Base-by-base conservation (phyloP, 2,329 filamentous ascomycete genomes). In the Endoconidiophora laricicola region DNA sequence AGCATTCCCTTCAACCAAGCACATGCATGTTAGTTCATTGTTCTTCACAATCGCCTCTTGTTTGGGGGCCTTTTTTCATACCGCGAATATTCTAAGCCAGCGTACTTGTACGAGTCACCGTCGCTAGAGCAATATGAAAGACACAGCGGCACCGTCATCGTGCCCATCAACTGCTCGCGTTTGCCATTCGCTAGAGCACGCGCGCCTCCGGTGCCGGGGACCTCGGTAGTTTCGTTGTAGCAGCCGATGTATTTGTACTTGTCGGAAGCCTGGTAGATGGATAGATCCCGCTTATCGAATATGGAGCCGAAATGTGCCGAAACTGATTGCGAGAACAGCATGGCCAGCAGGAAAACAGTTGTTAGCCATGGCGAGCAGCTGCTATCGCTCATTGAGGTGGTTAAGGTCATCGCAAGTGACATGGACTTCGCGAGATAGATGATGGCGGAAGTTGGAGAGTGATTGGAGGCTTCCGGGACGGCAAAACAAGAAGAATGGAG, bases 181-280 rank as follows among this genome's bases (percentile, higher is more conserved):
- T 58, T 58, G 44, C 69, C 69, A 43, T 63, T 66, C 18, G 61
- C 56, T 3, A 79, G 63, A 14, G 74, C 72, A 66, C 72, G 57
- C 65, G 67, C 45, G 44, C 63, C 63, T 24, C 63, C 63, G 3
- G 70, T 65, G 53, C 62, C 60, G 12, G 60, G 54, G 12, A 72
- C 57, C 38, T 63, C 62, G n/a, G 65, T 69, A 2, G 74, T 76
- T 58, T 79, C 75, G 56, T 75, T 74, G 63, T 63, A 78, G 63
- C 76, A 79, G 50, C 75, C 75, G n/a, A 61, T 58, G 60, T 78
- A 78, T 14, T 49, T 54, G 62, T 75, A 78, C 42, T 57, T 59
- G 26, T 57, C 54, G 4, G 62, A 61, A 38, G 57, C 57, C 45
- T 59, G 59, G 59, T 65, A 69, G 56, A 68, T 60, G 3, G 53